Evolutionary conservation across 2,329 filamentous ascomycete species (phyloP).

Genomic region (Ophiocordyceps unilateralis): DNA sequence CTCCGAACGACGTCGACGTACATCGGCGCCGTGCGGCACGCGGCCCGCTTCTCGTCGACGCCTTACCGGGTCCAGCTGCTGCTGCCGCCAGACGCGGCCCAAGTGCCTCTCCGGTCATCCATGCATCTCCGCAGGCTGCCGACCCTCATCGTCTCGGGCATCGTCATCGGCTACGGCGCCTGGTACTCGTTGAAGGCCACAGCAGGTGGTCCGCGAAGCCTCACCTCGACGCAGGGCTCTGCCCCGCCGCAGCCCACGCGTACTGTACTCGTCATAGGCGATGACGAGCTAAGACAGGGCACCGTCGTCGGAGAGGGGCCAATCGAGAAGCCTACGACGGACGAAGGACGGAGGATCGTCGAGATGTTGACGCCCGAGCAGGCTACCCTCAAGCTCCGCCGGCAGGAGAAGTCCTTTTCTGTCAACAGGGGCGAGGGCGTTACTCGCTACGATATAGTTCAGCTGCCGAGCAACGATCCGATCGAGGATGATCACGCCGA

Average conservation of each 20-base stretch:
- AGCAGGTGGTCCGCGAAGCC: conserved; percentile 20
- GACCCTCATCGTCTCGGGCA: conserved; percentile 48
- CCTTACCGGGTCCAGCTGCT: conserved; percentile 21
- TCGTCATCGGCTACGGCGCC: conserved; percentile 54
- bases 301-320: conserved; percentile 73
- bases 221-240: conserved; percentile 20
- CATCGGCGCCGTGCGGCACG: conserved; percentile 42
- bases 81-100: conserved; percentile 21
- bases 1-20: conserved; percentile 51
- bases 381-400: conserved; percentile 73
- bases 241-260: conserved; percentile 30
- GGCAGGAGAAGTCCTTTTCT: conserved; percentile 80
- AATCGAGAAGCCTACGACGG: conserved; percentile 73
- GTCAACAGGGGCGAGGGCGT: conserved; percentile 83
- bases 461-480: conserved; percentile 89
- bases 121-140: conserved; percentile 60
- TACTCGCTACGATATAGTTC: conserved; percentile 83
- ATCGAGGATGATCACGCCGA: conserved; percentile 98
- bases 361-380: conserved; percentile 96
- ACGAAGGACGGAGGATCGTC: conserved; percentile 68
- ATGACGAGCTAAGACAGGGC: conserved; percentile 78
- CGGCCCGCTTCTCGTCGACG: conserved; percentile 24
- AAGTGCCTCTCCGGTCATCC: conserved; percentile 42
- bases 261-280: conserved; percentile 72
- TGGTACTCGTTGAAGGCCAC: conserved; percentile 47